Conservation (phyloP, 192 early-diverging fungal genomes). For the Rhizophagus sp. region DNA sequence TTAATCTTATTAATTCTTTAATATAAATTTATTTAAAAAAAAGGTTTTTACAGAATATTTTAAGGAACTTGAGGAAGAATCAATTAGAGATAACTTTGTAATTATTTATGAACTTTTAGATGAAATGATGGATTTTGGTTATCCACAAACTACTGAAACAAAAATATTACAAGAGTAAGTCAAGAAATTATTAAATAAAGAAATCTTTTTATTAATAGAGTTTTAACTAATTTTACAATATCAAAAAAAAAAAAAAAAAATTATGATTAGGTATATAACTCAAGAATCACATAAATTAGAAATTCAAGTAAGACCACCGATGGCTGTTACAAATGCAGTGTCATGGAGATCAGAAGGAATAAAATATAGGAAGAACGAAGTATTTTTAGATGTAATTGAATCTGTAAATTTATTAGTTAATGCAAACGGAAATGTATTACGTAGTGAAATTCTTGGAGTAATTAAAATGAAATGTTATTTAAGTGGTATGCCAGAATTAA, state of each 20-base stretch:
- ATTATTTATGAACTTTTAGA: slow-evolving; percentile 89
- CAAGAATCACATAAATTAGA: slow-evolving; percentile 97
- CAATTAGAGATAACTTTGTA: slow-evolving; percentile 89
- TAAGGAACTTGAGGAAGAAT: slow-evolving; percentile 86
- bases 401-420: slow-evolving; percentile 93
- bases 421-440: slow-evolving; percentile 56
- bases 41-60: slow-evolving; percentile 94
- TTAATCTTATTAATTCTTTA: too few relatives aligned
- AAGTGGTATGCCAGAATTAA: slow-evolving; percentile 84
- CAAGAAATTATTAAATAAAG: neutral
- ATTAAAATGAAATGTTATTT: slow-evolving; percentile 87
- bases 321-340: slow-evolving; percentile 91
- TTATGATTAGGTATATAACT: slow-evolving; percentile 75
- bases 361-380: slow-evolving; percentile 97
- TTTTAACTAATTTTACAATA: neutral
- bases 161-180: slow-evolving; percentile 79
- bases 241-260: neutral
- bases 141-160: slow-evolving; percentile 86
- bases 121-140: slow-evolving; percentile 93
- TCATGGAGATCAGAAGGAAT: slow-evolving; percentile 94
- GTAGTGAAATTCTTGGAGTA: slow-evolving; percentile 74
- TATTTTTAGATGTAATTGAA: slow-evolving; percentile 98
- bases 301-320: slow-evolving; percentile 85
- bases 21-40: slow-evolving; percentile 47
- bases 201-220: neutral